Conservation (phyloP, 1,284 basidiomycete species). For the Irpex rosettiformis region DNA sequence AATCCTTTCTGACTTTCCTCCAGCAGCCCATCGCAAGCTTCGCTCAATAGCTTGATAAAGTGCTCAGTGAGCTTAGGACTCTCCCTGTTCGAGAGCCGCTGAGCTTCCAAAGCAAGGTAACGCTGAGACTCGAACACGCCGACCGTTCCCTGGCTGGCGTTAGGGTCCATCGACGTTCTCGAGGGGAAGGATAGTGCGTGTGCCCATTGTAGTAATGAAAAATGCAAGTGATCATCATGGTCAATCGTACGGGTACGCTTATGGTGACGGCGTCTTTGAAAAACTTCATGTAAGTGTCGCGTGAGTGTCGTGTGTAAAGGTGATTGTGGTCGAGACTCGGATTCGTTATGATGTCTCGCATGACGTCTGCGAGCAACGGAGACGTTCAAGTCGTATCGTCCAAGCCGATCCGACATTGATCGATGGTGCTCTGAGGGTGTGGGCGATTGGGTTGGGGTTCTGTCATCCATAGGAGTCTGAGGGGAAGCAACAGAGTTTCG, state of each 20-base stretch:
- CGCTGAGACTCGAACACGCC: slow-evolving; percentile 80
- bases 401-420: not conserved
- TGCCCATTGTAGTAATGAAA: slow-evolving; percentile 27
- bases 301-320: slow-evolving; percentile 21
- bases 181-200: slow-evolving; percentile 21
- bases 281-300: slow-evolving; percentile 18
- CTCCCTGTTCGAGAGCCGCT: slow-evolving; percentile 48
- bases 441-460: not conserved
- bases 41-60: slow-evolving; percentile 50
- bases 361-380: slow-evolving; percentile 5
- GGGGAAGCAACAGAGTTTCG: not conserved
- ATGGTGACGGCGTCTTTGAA: slow-evolving; percentile 2
- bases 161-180: slow-evolving; percentile 2
- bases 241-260: slow-evolving; percentile 13
- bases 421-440: not conserved
- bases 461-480: not conserved
- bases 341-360: not conserved
- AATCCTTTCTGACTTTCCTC: slow-evolving; percentile 44
- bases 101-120: slow-evolving; percentile 75
- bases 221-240: slow-evolving; percentile 26
- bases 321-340: not conserved
- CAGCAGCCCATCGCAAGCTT: slow-evolving; percentile 59
- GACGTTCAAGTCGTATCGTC: not conserved
- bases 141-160: slow-evolving; percentile 53
- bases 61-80: slow-evolving; percentile 48